These are phyloP conservation scores for Oryza australiensis DNA, from an alignment of 176 grass and related monocot genomes.

Conservation along the genomic window DNA sequence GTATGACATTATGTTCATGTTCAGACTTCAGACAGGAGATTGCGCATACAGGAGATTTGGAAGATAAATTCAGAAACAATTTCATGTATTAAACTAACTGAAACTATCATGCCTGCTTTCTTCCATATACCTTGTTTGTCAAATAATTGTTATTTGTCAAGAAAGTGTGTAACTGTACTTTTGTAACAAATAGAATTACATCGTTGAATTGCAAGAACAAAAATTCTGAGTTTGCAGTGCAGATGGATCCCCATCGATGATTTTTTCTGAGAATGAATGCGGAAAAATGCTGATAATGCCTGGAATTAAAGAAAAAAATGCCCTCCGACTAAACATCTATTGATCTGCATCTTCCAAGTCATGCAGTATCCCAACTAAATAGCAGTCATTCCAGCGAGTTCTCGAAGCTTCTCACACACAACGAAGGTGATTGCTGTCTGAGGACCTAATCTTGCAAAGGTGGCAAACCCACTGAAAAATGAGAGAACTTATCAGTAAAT, in stretches of 20 bases:
- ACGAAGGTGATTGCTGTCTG: slow-evolving; percentile 88
- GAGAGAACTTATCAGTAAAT: slow-evolving; percentile 19
- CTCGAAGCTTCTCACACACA: slow-evolving; percentile 76
- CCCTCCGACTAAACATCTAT: neutral
- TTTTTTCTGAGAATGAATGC: slow-evolving; percentile 9
- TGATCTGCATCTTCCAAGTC: neutral
- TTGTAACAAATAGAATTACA: slow-evolving; percentile 14
- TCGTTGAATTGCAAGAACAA: neutral
- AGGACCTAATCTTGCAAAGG: slow-evolving; percentile 85
- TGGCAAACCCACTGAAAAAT: slow-evolving; percentile 73
- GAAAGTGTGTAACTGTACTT: neutral
- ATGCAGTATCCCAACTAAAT: slow-evolving; percentile 35
- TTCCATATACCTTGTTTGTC: neutral
- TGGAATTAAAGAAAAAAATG: neutral
- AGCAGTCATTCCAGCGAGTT: slow-evolving; percentile 67
- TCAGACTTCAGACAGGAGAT: neutral
- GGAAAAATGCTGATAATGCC: slow-evolving; percentile 11
- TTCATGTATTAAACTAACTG: neutral
- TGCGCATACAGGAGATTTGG: too few relatives aligned
- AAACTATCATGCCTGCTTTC: neutral
- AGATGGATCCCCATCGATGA: neutral
- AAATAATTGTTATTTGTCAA: neutral
- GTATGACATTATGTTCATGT: neutral
- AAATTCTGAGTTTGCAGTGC: neutral
- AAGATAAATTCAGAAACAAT: neutral